Percentiles rank a stretch among this genome's conserved stretches.
Conservation (phyloP, 192 early-diverging fungal genomes). For the Phlyctochytrium bullatum region DNA sequence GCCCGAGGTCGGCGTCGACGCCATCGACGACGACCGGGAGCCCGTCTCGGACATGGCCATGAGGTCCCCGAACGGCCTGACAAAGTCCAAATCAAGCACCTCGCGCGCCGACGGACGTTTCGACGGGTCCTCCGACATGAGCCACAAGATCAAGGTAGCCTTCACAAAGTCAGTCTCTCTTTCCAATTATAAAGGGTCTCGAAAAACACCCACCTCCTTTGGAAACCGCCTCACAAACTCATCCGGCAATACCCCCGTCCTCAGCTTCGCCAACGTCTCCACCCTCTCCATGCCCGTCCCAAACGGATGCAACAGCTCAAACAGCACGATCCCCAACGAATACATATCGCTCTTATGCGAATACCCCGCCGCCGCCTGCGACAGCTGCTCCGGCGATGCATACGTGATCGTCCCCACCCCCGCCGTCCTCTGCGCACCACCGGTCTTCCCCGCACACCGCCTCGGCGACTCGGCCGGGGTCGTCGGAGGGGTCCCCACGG, state of each 20-base stretch:
- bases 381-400: slow-evolving; percentile 82
- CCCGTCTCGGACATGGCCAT: neutral
- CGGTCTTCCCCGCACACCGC: neutral
- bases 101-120: slow-evolving; percentile 67
- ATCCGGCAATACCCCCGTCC: slow-evolving; percentile 64
- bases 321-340: slow-evolving; percentile 93
- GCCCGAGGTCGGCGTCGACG: neutral
- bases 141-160: slow-evolving; percentile 77
- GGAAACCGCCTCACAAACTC: slow-evolving; percentile 67
- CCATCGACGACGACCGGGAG: neutral
- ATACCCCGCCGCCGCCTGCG: slow-evolving; percentile 39
- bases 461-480: neutral
- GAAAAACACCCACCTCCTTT: slow-evolving; percentile 55
- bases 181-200: slow-evolving; percentile 8
- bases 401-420: slow-evolving; percentile 79
- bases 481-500: neutral
- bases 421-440: slow-evolving; percentile 35
- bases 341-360: slow-evolving; percentile 77
- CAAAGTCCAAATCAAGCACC: slow-evolving; percentile 55
- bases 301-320: slow-evolving; percentile 90
- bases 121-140: slow-evolving; percentile 74
- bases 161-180: slow-evolving; percentile 21
- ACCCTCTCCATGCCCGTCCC: slow-evolving; percentile 89
- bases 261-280: slow-evolving; percentile 60
- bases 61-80: neutral